Evolutionary conservation across 1,284 basidiomycete genomes (phyloP).

Genomic region (Apiotrichum laibachii): DNA sequence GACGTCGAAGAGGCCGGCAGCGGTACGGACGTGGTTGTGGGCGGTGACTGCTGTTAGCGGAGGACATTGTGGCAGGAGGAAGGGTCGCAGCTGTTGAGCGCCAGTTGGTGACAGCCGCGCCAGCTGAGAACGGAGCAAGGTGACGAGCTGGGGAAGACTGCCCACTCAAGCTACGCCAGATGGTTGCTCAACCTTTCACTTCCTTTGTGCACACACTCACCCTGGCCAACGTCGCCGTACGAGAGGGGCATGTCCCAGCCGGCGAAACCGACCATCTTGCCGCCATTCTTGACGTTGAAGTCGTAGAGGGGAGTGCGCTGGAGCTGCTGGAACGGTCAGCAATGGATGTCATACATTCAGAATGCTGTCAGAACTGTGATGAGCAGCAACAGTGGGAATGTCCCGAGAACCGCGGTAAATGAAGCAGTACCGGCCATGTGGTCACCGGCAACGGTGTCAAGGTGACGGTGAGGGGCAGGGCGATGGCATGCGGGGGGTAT

Average conservation of each 20-base stretch:
- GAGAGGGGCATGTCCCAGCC: constrained; percentile 92
- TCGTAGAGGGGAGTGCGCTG: constrained; percentile 79
- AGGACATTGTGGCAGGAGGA: neutral
- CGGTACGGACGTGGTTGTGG: constrained; percentile 82
- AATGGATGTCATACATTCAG: neutral
- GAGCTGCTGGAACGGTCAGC: constrained; percentile 43
- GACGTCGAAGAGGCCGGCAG: constrained; percentile 91
- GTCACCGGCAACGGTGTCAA: too few species aligned
- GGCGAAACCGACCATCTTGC: constrained; percentile 96
- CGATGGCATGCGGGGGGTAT: too few species aligned
- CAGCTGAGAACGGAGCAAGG: too few species aligned
- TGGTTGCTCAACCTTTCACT: neutral
- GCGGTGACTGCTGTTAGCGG: constrained; percentile 65
- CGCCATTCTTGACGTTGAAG: constrained; percentile 79
- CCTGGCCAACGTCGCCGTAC: constrained; percentile 79
- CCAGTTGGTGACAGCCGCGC: too few species aligned
- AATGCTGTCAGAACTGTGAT: neutral
- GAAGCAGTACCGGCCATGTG: too few species aligned
- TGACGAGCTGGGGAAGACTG: too few species aligned
- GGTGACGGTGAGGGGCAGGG: too few species aligned
- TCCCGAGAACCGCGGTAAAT: too few species aligned
- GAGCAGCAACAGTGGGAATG: too few species aligned
- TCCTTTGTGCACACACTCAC: constrained; percentile 51
- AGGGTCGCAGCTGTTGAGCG: too few species aligned
- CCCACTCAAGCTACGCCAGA: too few species aligned